Conservation (phyloP, 306 rosid species). For the Sindora glabra region DNA sequence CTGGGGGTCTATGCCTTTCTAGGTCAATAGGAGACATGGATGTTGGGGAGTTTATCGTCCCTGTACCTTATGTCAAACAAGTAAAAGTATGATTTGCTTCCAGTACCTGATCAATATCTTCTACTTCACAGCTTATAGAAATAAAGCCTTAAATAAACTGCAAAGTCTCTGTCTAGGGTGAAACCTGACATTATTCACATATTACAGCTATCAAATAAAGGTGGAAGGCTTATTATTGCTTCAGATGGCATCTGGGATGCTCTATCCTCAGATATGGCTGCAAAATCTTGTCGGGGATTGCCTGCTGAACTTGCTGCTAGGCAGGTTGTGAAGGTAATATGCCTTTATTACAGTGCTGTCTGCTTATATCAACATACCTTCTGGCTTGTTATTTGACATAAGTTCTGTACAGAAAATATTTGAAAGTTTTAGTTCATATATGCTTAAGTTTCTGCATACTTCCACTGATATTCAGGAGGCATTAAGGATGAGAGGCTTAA, state of each 20-base stretch:
- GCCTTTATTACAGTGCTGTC: background rate
- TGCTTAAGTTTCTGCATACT: background rate
- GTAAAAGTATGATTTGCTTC: constrained; percentile 57
- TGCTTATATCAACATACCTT: constrained; percentile 3
- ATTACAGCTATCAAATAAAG: constrained; percentile 65
- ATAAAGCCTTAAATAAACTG: constrained; percentile 3
- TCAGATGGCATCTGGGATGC: constrained; percentile 99
- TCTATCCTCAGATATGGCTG: constrained; percentile 76
- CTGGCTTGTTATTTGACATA: constrained; percentile 7
- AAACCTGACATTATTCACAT: constrained; percentile 24
- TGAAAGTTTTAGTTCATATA: constrained; percentile 4
- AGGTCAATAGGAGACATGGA: constrained; percentile 97
- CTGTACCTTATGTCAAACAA: constrained; percentile 89
- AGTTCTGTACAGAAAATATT: background rate
- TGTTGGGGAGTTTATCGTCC: constrained; percentile 94
- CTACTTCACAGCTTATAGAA: background rate
- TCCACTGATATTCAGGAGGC: constrained; percentile 51
- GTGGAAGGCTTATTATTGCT: constrained; percentile 93
- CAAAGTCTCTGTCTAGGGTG: background rate
- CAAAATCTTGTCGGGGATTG: constrained; percentile 80
- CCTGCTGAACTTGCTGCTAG: constrained; percentile 91
- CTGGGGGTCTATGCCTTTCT: constrained; percentile 96
- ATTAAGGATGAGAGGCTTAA: constrained; percentile 70
- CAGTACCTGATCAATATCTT: background rate
- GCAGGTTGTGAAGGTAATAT: constrained; percentile 87